Base-by-base conservation (phyloP, 306 rosid genomes). In the Cajanus cajan region DNA sequence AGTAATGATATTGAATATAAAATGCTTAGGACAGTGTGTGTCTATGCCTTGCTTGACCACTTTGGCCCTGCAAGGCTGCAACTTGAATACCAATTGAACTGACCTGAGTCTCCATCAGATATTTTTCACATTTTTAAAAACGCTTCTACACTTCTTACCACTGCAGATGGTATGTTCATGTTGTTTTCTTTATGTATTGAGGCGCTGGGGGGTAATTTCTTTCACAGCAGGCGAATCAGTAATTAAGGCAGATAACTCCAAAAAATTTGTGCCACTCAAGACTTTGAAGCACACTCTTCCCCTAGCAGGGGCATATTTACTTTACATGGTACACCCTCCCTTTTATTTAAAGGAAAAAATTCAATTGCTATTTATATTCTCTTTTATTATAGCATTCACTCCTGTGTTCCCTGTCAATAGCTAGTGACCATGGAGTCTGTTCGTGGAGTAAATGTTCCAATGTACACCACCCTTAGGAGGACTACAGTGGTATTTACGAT, bases 391-490 rank as follows among this genome's bases (percentile, higher is more conserved):
- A 74, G 41, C 73, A 40, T 55, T 78, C 55, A 18, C 76, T 81
- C 62, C 50, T 57, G 76, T 63, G 33, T 86, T 85, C 86, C 72
- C 81, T 78, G 84, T 84, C 82, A 88, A 90, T 88, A 93, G 96
- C 82, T 93, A 93, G 89, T 82, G 76, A 80, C 94, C 68, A 89
- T 93, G 96, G 97, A 88, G 87, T 88, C 97, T 73, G 96, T 93
- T 51, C 92, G 94, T 68, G 96, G 97, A 82, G 97, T 93, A 79
- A 93, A 93, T 89, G 97, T 93, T 81, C 97, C 97, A 4, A 93
- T 93, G 97, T 93, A 93, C 85, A 90, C 97, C 44, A 88, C 96
- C 74, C 90, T 93, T 66, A 89, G 96, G 90, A 86, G 94, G 83
- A 93, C 97, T 4, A 93, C 97, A 7, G 97, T 93, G 44, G 96